Evolutionary conservation across 345 rosid species (phyloP), one percentile per base, ranked within the genome.

Genomic region (Viola odorata): DNA sequence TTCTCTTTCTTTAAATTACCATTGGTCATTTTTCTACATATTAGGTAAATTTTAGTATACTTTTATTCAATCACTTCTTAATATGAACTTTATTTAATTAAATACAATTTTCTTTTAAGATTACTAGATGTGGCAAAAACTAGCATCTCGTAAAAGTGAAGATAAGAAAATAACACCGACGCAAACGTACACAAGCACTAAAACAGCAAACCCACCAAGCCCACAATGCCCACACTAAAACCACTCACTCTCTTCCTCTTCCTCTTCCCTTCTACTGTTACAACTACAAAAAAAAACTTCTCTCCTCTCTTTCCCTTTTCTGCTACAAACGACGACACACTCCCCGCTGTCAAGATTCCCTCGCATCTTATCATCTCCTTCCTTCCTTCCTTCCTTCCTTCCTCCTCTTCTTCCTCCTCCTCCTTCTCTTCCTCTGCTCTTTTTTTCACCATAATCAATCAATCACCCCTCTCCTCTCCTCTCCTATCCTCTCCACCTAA

Each of bases 341-440:
- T 77, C 85, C 82, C 69, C 67, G 91, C 87, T 84, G 98, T 72
- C 94, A 83, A 83, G 85, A 82, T 85, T 81, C 89, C 78, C 45
- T 57, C 67, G 48, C 59, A 61, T 5, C n/a, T 1, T 44, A 51
- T 51, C 8, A 47, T 45, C 13, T 55, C 50, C 61, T 36, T 66
- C 5, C 3, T 32, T 32, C 45, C 5, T 51, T 17, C 58, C 52
- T 41, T 12, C 7, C n/a, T 10, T 41, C 23, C 36, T 5, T 17
- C 41, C 7, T 42, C 50, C 61, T 41, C 53, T 45, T 51, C 61
- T 17, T 66, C 8, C 1, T 32, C 44, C 5, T 51, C 39, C 57
- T 51, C 32, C 36, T 36, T 13, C 45, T 42, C 45, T 67, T 58
- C 8, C 39, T 13, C 12, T 12, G 3, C 57, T 57, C 12, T 3